Percentiles rank a stretch among this genome's conserved stretches.
Conservation (phyloP, 1,284 basidiomycete genomes). For the Marasmius fiardii region DNA sequence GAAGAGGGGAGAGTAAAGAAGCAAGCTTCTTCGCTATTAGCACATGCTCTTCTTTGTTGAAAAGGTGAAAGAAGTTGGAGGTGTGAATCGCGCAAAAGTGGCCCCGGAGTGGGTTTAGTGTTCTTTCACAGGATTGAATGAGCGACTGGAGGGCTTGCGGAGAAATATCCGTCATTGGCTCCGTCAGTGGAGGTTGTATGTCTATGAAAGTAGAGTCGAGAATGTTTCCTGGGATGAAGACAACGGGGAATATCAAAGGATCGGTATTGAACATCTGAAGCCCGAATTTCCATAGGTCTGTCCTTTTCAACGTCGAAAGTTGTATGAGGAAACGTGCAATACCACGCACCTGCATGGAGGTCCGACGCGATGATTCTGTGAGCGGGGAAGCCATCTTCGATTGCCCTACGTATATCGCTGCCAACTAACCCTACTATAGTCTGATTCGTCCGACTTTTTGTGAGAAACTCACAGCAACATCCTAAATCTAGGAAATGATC, state of each 20-base stretch:
- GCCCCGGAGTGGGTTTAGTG: constrained; percentile 39
- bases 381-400: constrained; percentile 32
- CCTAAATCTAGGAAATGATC: constrained; percentile 20
- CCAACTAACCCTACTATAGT: constrained; percentile 26
- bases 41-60: constrained; percentile 38
- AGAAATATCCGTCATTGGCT: constrained; percentile 22
- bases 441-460: not conserved
- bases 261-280: constrained; percentile 18
- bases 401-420: constrained; percentile 30
- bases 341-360: constrained; percentile 24
- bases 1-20: constrained; percentile 27
- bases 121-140: constrained; percentile 27
- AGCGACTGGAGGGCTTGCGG: constrained; percentile 22
- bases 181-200: constrained; percentile 16
- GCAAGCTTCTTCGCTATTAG: constrained; percentile 36
- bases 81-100: constrained; percentile 41
- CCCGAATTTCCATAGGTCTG: constrained; percentile 21
- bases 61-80: constrained; percentile 48
- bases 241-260: constrained; percentile 29
- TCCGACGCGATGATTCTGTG: constrained; percentile 30
- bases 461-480: constrained; percentile 30
- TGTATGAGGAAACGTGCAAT: not conserved
- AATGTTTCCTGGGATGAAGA: constrained; percentile 34
- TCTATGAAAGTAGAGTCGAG: constrained; percentile 30
- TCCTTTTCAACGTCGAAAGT: not conserved